Percentiles rank a stretch among this genome's conserved stretches.
Evolutionary conservation across 1,284 basidiomycete species (phyloP).

Genomic region (Neonothopanus nambi): DNA sequence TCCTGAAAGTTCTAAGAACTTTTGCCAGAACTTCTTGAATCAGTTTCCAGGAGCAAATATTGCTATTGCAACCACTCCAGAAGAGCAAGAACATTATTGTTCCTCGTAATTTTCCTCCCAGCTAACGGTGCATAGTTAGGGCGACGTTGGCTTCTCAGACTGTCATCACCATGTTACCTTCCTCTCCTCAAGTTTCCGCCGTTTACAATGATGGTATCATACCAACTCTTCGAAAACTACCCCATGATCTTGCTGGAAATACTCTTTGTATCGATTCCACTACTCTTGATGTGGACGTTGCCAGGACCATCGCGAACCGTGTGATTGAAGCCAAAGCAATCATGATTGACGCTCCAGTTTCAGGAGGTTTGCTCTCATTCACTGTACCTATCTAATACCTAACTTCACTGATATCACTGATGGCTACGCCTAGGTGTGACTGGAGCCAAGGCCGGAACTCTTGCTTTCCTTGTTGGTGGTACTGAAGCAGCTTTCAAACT

Average conservation of each 20-base stretch:
- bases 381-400: slow-evolving; percentile 2
- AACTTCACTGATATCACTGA: neutral
- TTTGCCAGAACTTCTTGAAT: slow-evolving; percentile 52
- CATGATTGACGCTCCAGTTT: slow-evolving; percentile 91
- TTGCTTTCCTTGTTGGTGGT: slow-evolving; percentile 93
- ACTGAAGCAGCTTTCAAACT: slow-evolving; percentile 56
- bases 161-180: slow-evolving; percentile 86
- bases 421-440: slow-evolving; percentile 66
- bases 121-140: slow-evolving; percentile 35
- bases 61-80: slow-evolving; percentile 58
- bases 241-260: slow-evolving; percentile 36
- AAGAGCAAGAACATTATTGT: slow-evolving; percentile 54
- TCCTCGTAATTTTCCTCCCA: slow-evolving; percentile 16
- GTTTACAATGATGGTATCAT: slow-evolving; percentile 74
- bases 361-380: slow-evolving; percentile 60
- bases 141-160: slow-evolving; percentile 63
- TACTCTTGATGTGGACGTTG: slow-evolving; percentile 78
- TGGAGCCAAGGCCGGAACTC: slow-evolving; percentile 81
- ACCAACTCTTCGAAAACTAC: slow-evolving; percentile 49
- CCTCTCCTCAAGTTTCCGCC: slow-evolving; percentile 75
- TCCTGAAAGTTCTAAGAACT: slow-evolving; percentile 57
- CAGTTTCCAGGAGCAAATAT: slow-evolving; percentile 61
- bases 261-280: slow-evolving; percentile 87
- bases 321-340: slow-evolving; percentile 60
- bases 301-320: slow-evolving; percentile 59